Evolutionary conservation across 2,329 filamentous ascomycete species (phyloP), one percentile per base, ranked within the genome.

Genomic region (Kalmusia sp.): DNA sequence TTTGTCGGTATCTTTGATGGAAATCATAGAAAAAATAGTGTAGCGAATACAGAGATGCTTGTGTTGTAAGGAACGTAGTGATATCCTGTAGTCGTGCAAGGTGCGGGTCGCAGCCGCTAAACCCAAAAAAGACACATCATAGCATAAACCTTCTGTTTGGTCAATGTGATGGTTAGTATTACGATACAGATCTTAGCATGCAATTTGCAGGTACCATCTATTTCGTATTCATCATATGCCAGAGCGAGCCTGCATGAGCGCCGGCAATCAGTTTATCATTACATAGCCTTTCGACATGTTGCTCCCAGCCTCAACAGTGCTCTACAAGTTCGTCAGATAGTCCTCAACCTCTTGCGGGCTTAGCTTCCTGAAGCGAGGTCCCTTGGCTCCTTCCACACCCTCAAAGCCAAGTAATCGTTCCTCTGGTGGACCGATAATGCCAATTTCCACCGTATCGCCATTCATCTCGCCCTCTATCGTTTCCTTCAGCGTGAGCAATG

Each of bases 401-500:
- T 96, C 92, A 58, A 92, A 90, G 44, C 95, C 95, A 55, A 99
- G 85, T 39, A 99, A 83, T 73, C 97, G 90, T 74, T 99, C 87
- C 65, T 95, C 95, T 51, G 95, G 95, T 38, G 93, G 91, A 24
- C 95, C 95, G 64, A 99, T 92, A 65, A 99, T 98, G 69, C 93
- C 93, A 76, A 99, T 97, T 80, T 99, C 95, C 61, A 99, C 96
- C 27, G 93, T 97, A 76, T 98, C 93, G 58, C 93, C 93, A 66
- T 93, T 98, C 93, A 98, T 98, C 81, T 98, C 95, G 52, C 95
- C 95, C 80, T 98, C 93, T 72, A 99, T 99, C 52, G 95, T 97
- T 84, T 99, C 95, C 84, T 99, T 99, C 74, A 99, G 81, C 22
- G 95, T 99, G 74, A 99, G 82, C 50, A 99, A 84, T 55, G 95